Percentiles rank a stretch among this genome's conserved stretches.
Evolutionary conservation across 1,139 yeast genomes (phyloP).

Genomic region (Saccharomyces hybrid): DNA sequence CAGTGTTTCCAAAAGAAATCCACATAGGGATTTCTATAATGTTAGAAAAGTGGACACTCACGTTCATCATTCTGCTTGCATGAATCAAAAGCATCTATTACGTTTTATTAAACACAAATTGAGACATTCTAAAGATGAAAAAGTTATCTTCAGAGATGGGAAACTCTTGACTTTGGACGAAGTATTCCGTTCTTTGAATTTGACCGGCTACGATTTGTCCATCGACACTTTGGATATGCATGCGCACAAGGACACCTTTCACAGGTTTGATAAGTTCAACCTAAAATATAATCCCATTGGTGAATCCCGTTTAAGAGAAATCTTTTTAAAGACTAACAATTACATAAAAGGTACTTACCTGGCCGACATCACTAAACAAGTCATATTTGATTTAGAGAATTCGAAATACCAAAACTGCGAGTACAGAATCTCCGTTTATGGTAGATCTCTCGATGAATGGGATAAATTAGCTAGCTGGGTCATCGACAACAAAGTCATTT

Average conservation of each 20-base stretch:
- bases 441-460: constrained; percentile 88
- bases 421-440: constrained; percentile 89
- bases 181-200: constrained; percentile 82
- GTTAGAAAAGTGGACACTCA: constrained; percentile 98
- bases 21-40: constrained; percentile 95
- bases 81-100: constrained; percentile 94
- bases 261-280: constrained; percentile 94
- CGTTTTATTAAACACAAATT: constrained; percentile 90
- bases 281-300: constrained; percentile 97
- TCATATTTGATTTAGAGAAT: constrained; percentile 84
- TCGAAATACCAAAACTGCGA: constrained; percentile 97
- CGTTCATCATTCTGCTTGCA: constrained; percentile 97
- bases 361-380: constrained; percentile 91
- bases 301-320: constrained; percentile 92
- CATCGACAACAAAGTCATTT: constrained; percentile 80
- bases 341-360: constrained; percentile 80
- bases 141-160: constrained; percentile 90
- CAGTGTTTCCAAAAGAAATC: constrained; percentile 73
- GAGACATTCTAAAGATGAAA: constrained; percentile 73
- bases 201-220: constrained; percentile 89
- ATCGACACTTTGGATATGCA: constrained; percentile 99
- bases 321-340: constrained; percentile 91
- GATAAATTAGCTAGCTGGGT: constrained; percentile 93
- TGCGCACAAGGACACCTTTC: constrained; percentile 97
- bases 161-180: constrained; percentile 76